Evolutionary conservation across 1,284 basidiomycete genomes (phyloP).

Genomic region (Leccinum olivaceoglutinosum): DNA sequence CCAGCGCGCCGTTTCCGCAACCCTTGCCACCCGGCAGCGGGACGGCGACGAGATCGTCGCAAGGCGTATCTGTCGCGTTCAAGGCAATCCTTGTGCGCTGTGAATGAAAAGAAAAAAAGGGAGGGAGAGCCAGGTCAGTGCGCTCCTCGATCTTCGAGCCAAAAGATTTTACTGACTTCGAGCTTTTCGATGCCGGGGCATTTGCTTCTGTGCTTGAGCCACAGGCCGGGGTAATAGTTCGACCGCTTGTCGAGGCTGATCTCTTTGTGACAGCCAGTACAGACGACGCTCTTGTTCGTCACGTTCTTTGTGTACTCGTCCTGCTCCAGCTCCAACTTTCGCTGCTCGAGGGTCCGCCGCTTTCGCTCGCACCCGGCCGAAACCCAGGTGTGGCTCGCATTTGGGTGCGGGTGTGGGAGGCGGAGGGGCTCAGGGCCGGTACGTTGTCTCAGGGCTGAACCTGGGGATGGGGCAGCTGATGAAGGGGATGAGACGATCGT

Average conservation of each 20-base stretch:
- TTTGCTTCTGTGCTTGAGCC: constrained; percentile 25
- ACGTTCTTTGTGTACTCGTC: constrained; percentile 25
- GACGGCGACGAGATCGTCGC: not conserved
- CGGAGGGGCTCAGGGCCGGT: constrained; percentile 1
- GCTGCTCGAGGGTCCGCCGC: constrained; percentile 26
- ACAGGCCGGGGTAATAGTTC: constrained; percentile 30
- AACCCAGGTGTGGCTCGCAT: constrained; percentile 8
- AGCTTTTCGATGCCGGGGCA: constrained; percentile 21
- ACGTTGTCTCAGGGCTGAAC: constrained; percentile 3
- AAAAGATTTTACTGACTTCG: constrained; percentile 22
- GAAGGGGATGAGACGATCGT: constrained; percentile 10
- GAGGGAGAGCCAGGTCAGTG: constrained; percentile 12
- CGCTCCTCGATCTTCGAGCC: not conserved
- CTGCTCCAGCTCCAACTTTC: constrained; percentile 25
- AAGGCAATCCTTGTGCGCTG: constrained; percentile 11
- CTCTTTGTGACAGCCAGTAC: constrained; percentile 22
- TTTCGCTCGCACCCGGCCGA: constrained; percentile 25
- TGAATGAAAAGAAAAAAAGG: not conserved
- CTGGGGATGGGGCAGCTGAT: not conserved
- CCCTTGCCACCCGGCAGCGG: not conserved
- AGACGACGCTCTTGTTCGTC: constrained; percentile 24
- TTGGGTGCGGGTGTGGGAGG: not conserved
- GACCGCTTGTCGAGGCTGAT: constrained; percentile 32
- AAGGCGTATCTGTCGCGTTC: not conserved
- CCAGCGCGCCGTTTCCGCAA: constrained; percentile 2